These are phyloP conservation scores for Hypoxylon sp. DNA, from an alignment of 2,329 filamentous ascomycete species.

Conservation along the genomic window DNA sequence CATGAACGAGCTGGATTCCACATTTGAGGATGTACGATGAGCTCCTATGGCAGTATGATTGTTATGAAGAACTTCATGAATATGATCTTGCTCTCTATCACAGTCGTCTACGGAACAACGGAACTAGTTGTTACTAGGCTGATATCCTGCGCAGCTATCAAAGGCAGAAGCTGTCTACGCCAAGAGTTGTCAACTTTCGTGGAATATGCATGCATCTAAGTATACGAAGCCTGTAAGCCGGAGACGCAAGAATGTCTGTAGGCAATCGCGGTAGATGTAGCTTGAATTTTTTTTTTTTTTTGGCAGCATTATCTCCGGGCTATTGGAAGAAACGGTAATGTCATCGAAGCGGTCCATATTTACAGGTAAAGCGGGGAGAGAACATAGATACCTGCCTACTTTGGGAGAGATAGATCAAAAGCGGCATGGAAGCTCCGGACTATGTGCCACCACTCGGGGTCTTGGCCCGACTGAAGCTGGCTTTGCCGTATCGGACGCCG, in stretches of 20 bases:
- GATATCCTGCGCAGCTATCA: not conserved
- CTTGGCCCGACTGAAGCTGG: not conserved
- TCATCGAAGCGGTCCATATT: not conserved
- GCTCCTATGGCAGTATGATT: not conserved
- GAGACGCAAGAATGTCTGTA: not conserved
- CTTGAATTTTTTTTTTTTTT: not conserved
- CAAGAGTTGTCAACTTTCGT: not conserved
- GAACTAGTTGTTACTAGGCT: not conserved
- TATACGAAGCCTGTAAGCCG: not conserved
- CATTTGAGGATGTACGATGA: not conserved
- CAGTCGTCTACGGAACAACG: too few species aligned
- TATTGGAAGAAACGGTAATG: not conserved
- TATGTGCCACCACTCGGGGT: not conserved
- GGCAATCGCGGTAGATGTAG: not conserved
- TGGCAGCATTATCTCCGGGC: not conserved
- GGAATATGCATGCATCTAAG: not conserved
- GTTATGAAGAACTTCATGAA: not conserved
- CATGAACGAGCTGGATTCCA: not conserved
- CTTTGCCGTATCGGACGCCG: conserved; percentile 1
- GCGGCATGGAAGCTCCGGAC: not conserved
- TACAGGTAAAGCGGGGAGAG: not conserved
- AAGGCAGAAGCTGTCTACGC: not conserved
- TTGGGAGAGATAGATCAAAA: not conserved
- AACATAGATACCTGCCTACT: too few species aligned
- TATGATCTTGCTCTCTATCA: not conserved